Percentiles rank a stretch among this genome's conserved stretches.
Conservation (phyloP, 257 asterid genomes). For the Nicotiana noctiflora region DNA sequence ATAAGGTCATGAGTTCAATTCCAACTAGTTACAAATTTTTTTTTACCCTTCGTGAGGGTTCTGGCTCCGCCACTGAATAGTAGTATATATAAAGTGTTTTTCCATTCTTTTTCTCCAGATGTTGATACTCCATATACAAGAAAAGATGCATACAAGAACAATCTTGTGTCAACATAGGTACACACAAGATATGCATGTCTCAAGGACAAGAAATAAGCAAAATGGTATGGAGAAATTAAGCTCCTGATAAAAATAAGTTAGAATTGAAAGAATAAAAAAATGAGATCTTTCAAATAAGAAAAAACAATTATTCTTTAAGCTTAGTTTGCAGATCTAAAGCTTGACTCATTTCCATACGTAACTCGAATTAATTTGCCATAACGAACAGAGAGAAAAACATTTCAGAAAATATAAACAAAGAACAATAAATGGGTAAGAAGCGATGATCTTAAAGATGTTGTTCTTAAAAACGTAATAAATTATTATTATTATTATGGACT, state of each 20-base stretch:
- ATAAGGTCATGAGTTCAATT: too few relatives aligned
- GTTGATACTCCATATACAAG: background rate
- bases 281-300: background rate
- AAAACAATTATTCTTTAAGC: background rate
- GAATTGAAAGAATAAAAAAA: background rate
- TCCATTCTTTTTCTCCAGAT: background rate
- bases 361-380: background rate
- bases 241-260: background rate
- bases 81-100: background rate
- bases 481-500: too few relatives aligned
- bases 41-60: too few relatives aligned
- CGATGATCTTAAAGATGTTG: too few relatives aligned
- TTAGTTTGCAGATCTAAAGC: background rate
- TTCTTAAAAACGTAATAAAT: too few relatives aligned
- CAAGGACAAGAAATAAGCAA: background rate
- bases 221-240: background rate
- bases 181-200: background rate
- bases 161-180: background rate
- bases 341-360: background rate
- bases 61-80: too few relatives aligned
- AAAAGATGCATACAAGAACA: background rate
- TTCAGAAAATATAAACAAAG: background rate
- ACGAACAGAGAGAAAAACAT: constrained; percentile 22
- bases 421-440: too few relatives aligned
- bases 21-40: too few relatives aligned